Evolutionary conservation across 768 basidiomycete genomes (phyloP).

Genomic region (Wakefieldia striispora): DNA sequence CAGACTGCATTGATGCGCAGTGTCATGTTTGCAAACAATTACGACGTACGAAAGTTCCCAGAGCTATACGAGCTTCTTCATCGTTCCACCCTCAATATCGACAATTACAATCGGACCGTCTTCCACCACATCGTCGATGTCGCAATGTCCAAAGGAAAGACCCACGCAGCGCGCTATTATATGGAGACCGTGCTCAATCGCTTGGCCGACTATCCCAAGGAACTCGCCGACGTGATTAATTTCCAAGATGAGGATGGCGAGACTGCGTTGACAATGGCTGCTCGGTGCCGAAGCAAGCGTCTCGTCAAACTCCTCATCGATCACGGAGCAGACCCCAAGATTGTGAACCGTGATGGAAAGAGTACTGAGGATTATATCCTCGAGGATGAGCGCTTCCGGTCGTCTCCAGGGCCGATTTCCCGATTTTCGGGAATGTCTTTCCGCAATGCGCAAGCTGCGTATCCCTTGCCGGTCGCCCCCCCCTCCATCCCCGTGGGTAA

Average conservation of each 20-base stretch:
- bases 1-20: constrained; percentile 98
- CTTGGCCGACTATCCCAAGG: constrained; percentile 90
- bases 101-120: constrained; percentile 94
- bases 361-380: constrained; percentile 98
- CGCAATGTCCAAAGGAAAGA: constrained; percentile 96
- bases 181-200: constrained; percentile 93
- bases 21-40: constrained; percentile 99
- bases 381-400: constrained; percentile 95
- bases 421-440: constrained; percentile 67
- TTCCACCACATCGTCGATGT: constrained; percentile 98
- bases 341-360: constrained; percentile 92
- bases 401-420: constrained; percentile 79
- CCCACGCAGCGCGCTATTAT: constrained; percentile 96
- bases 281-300: constrained; percentile 91
- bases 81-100: constrained; percentile 98
- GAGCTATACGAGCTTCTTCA: constrained; percentile 96
- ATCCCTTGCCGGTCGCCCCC: constrained; percentile 42
- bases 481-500: constrained; percentile 44
- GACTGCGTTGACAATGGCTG: constrained; percentile 95
- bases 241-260: constrained; percentile 99
- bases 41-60: constrained; percentile 98
- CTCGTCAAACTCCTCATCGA: constrained; percentile 95
- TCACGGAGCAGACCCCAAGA: constrained; percentile 94
- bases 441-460: constrained; percentile 61
- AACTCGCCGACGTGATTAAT: constrained; percentile 96